These are phyloP conservation scores for Mychonastes homosphaera DNA, from an alignment of 139 green algal species.

Conservation along the genomic window DNA sequence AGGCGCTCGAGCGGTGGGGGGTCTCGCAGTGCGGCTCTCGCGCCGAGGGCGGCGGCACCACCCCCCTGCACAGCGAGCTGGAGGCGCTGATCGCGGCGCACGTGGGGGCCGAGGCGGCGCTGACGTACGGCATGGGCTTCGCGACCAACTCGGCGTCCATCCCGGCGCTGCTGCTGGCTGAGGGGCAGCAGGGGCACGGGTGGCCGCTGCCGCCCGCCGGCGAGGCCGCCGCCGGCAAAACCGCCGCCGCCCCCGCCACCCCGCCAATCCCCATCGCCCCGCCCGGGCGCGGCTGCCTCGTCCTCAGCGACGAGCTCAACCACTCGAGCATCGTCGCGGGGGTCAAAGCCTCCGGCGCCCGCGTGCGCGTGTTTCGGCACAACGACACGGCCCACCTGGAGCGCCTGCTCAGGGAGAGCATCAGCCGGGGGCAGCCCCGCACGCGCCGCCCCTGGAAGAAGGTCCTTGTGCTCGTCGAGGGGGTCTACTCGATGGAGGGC, in stretches of 20 bases:
- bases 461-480: constrained; percentile 90
- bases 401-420: constrained; percentile 61
- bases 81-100: constrained; percentile 76
- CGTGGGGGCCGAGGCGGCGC: constrained; percentile 72
- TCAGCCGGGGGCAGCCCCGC: constrained; percentile 86
- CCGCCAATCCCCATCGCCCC: too few relatives aligned
- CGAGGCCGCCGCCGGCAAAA: not conserved
- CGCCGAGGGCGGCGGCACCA: constrained; percentile 59
- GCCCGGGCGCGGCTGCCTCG: constrained; percentile 60
- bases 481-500: constrained; percentile 98
- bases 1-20: constrained; percentile 47
- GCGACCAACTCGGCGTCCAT: constrained; percentile 91
- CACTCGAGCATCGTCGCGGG: constrained; percentile 91
- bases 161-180: constrained; percentile 47
- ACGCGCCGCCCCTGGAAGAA: constrained; percentile 89
- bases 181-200: not conserved
- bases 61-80: constrained; percentile 61
- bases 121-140: constrained; percentile 98
- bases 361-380: constrained; percentile 75
- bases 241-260: not conserved
- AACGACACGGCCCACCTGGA: constrained; percentile 84
- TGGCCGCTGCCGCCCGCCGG: not conserved
- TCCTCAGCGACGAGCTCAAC: constrained; percentile 94
- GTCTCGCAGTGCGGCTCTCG: constrained; percentile 52
- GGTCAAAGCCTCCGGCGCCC: constrained; percentile 13